These are phyloP conservation scores for Solanum hybrid DNA, from an alignment of 305 asterid genomes.

Conservation along the genomic window DNA sequence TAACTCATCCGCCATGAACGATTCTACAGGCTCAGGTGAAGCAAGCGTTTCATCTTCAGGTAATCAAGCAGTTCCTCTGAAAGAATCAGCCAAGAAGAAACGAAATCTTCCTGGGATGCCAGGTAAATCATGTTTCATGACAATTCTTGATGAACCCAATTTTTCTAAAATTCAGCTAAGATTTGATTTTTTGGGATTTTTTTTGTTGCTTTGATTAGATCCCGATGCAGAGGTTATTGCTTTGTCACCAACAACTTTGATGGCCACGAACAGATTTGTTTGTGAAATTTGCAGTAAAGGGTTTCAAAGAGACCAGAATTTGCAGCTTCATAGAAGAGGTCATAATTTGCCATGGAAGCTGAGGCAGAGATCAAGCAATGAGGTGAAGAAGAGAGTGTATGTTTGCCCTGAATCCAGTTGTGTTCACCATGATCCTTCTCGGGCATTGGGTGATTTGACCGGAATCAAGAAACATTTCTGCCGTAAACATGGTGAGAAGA, in stretches of 20 bases:
- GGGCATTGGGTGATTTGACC: constrained; percentile 69
- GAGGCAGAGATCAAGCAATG: constrained; percentile 45
- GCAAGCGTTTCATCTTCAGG: constrained; percentile 44
- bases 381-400: constrained; percentile 49
- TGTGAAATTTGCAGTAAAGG: constrained; percentile 62
- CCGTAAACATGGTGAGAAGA: constrained; percentile 70
- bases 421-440: constrained; percentile 60
- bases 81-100: constrained; percentile 48
- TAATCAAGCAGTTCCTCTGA: constrained; percentile 25
- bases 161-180: neutral
- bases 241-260: constrained; percentile 40
- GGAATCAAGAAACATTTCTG: constrained; percentile 77
- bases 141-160: neutral
- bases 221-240: constrained; percentile 68
- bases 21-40: constrained; percentile 59
- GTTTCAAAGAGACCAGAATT: constrained; percentile 60
- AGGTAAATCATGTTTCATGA: constrained; percentile 21
- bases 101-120: constrained; percentile 87
- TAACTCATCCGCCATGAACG: constrained; percentile 38
- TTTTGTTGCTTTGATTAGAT: constrained; percentile 21
- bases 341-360: constrained; percentile 69
- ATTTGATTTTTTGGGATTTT: neutral
- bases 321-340: constrained; percentile 60
- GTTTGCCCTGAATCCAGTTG: constrained; percentile 61
- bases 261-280: constrained; percentile 51